These are phyloP conservation scores for Rhizophagus sp. DNA, from an alignment of 192 early-diverging fungal genomes.

Conservation along the genomic window DNA sequence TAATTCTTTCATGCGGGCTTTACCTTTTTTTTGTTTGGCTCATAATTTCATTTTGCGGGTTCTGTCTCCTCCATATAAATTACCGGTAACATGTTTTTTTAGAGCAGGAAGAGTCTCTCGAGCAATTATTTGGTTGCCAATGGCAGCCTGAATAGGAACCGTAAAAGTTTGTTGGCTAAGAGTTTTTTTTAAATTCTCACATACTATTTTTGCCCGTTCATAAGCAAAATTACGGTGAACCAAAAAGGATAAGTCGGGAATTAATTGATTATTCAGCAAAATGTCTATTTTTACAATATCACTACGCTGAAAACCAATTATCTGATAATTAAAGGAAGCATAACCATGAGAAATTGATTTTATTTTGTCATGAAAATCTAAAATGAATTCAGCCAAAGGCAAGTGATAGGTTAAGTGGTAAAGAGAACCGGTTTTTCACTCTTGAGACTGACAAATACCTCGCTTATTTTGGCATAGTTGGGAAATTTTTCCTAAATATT, in stretches of 20 bases:
- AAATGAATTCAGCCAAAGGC: conserved; percentile 7
- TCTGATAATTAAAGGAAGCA: conserved; percentile 23
- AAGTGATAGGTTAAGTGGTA: conserved; percentile 4
- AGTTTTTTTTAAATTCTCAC: neutral
- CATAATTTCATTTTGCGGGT: conserved; percentile 28
- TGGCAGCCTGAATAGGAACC: conserved; percentile 19
- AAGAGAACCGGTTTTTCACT: conserved; percentile 12
- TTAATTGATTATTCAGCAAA: conserved; percentile 17
- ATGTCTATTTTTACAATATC: conserved; percentile 16
- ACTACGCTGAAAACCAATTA: conserved; percentile 10
- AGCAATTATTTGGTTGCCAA: conserved; percentile 24
- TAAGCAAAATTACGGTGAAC: conserved; percentile 11
- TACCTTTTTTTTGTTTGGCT: conserved; percentile 28
- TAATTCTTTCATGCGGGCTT: conserved; percentile 16
- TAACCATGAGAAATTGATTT: conserved; percentile 25
- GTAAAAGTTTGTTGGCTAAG: neutral
- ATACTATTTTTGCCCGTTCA: neutral
- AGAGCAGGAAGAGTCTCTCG: conserved; percentile 26
- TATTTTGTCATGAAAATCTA: conserved; percentile 24
- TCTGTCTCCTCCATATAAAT: conserved; percentile 23
- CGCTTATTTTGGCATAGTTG: conserved; percentile 9
- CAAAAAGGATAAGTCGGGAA: conserved; percentile 18
- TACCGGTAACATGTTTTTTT: conserved; percentile 24
- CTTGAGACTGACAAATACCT: conserved; percentile 11
- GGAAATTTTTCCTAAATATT: conserved; percentile 11